phyloP scores from a whole-genome alignment of 169 alveolate species.

The Plasmodium falciparum region DNA sequence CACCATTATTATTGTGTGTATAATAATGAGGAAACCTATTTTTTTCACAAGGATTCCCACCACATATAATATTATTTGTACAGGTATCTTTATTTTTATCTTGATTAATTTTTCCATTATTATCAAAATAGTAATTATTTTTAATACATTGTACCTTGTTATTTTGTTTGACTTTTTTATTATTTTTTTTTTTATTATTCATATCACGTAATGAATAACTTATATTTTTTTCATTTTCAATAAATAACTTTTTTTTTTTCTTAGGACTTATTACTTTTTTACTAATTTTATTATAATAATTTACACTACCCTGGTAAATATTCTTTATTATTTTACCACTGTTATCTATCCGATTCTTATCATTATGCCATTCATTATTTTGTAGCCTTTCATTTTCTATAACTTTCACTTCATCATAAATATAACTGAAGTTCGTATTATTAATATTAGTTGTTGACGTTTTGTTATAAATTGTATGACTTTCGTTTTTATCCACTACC shows the following conservation, averaged over 20 bases:
- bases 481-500: constrained; percentile 33
- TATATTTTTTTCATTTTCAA: constrained; percentile 17
- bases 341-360: constrained; percentile 3
- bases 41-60: background rate
- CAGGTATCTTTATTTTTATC: background rate
- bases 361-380: constrained; percentile 40
- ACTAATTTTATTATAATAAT: constrained; percentile 30
- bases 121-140: constrained; percentile 15
- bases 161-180: background rate
- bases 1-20: background rate
- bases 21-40: background rate
- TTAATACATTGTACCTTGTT: background rate
- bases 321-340: constrained; percentile 15
- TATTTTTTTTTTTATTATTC: constrained; percentile 18
- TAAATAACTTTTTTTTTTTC: constrained; percentile 22
- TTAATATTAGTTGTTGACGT: constrained; percentile 5
- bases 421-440: constrained; percentile 4
- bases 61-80: background rate
- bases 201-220: constrained; percentile 15
- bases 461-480: constrained; percentile 15
- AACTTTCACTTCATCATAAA: constrained; percentile 31
- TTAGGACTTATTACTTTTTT: constrained; percentile 4
- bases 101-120: background rate
- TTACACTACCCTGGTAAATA: background rate
- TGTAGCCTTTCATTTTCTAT: constrained; percentile 17